Evolutionary conservation across 345 rosid species (phyloP).

Genomic region (Citrus sp.): DNA sequence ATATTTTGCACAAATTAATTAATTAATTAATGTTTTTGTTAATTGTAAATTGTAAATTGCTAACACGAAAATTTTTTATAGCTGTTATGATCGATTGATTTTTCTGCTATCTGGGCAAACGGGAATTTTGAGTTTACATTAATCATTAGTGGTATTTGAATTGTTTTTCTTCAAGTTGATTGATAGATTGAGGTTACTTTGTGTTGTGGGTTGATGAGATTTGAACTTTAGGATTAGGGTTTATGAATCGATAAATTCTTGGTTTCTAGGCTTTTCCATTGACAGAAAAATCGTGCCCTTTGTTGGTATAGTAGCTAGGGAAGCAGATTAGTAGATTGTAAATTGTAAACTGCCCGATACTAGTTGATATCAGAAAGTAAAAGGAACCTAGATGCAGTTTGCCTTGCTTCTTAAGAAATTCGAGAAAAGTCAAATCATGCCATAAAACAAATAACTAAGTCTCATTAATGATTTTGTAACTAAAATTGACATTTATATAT

Average conservation of each 20-base stretch:
- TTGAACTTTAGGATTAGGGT: slow-evolving; percentile 17
- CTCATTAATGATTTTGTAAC: neutral
- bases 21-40: too few relatives aligned
- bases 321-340: too few relatives aligned
- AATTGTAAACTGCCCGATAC: too few relatives aligned
- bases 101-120: neutral
- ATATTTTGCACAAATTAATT: too few relatives aligned
- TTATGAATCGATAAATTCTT: slow-evolving; percentile 6
- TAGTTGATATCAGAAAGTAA: too few relatives aligned
- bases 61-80: too few relatives aligned
- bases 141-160: neutral
- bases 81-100: too few relatives aligned
- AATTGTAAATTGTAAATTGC: too few relatives aligned
- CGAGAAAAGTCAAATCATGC: neutral
- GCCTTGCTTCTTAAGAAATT: neutral
- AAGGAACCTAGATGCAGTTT: neutral
- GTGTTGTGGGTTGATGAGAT: neutral
- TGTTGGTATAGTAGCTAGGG: neutral
- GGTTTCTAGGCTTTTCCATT: neutral
- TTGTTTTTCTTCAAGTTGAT: neutral
- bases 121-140: slow-evolving; percentile 6
- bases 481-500: too few relatives aligned
- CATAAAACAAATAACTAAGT: neutral
- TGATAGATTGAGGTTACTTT: slow-evolving; percentile 11
- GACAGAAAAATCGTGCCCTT: neutral